Evolutionary conservation across 23 red algal species (phyloP), one percentile per base, ranked within the genome.

Genomic region (Gracilaria gracilis): DNA sequence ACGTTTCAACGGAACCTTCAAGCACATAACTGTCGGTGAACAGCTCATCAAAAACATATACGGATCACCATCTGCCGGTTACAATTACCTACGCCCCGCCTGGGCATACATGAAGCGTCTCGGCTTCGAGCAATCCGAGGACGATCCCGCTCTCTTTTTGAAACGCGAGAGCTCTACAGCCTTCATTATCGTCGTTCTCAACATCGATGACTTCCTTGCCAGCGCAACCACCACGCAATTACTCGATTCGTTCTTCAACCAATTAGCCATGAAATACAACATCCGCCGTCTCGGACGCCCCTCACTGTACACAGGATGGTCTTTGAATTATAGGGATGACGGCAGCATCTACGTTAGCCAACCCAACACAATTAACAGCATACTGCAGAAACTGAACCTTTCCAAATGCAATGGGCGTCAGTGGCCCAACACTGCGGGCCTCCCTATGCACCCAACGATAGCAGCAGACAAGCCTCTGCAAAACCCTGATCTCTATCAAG

Each of bases 271-370:
- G 5, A 46, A 80, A 80, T 25, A 80, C 76, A 35, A 80, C 7
- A 83, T 49, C 14, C 25, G 39, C 4, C 39, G 76, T 7, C 40
- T 80, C 2, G 76, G 76, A 3, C 37, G 39, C 2, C 76, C 76
- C 12, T 51, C 76, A 7, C 4, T 2, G 25, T 80, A 80, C 47
- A 34, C 50, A 35, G 76, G 42, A 15, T 80, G 42, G 76, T 38
- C 53, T 9, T 27, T 83, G 9, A 28, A 27, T 16, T 29, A 51
- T 21, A 62, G 20, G 9, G 23, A 51, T 6, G 76, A 80, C 40
- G 76, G 76, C 4, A 19, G 24, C 19, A 80, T 80, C 5, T 13
- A 80, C 20, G n/a, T 80, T 2, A 54, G 38, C 35, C 76, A 80
- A 51, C 76, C 42, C 25, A 25, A 49, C 21, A 50, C 39, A 35